These are phyloP conservation scores for Nakaseomyces glabratus DNA, from an alignment of 1,139 yeast species.

Conservation along the genomic window DNA sequence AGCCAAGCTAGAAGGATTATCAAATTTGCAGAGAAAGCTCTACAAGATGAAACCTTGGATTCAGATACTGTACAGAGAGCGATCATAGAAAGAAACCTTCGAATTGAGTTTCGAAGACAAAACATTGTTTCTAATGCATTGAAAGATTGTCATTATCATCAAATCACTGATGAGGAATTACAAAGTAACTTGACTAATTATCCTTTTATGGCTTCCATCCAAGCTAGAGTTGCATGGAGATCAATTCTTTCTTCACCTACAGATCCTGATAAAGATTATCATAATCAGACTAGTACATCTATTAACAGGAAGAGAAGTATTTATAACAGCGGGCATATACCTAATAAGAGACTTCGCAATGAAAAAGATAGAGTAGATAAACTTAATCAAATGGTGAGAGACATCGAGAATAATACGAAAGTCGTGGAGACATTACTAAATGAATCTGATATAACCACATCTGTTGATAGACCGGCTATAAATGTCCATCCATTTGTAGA, in stretches of 20 bases:
- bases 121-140: constrained; percentile 2
- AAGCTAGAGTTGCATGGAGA: constrained; percentile 2
- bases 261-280: background rate
- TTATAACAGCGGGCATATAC: too few species aligned
- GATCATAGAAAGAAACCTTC: constrained; percentile 5
- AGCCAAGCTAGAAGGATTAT: constrained; percentile 12
- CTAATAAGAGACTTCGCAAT: background rate
- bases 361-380: background rate
- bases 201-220: constrained; percentile 1
- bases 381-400: background rate
- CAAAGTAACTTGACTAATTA: background rate
- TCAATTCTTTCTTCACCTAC: background rate
- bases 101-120: constrained; percentile 6
- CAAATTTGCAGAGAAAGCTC: constrained; percentile 11
- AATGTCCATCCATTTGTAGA: too few species aligned
- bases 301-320: background rate
- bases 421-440: background rate
- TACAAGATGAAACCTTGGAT: constrained; percentile 1
- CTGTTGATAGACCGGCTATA: background rate
- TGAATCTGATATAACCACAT: background rate
- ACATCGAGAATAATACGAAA: constrained; percentile 1
- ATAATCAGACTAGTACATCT: too few species aligned
- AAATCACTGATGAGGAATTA: background rate
- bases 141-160: constrained; percentile 2
- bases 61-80: constrained; percentile 7